Conservation (phyloP, 768 basidiomycete species). For the Amanita pallidorosea region DNA sequence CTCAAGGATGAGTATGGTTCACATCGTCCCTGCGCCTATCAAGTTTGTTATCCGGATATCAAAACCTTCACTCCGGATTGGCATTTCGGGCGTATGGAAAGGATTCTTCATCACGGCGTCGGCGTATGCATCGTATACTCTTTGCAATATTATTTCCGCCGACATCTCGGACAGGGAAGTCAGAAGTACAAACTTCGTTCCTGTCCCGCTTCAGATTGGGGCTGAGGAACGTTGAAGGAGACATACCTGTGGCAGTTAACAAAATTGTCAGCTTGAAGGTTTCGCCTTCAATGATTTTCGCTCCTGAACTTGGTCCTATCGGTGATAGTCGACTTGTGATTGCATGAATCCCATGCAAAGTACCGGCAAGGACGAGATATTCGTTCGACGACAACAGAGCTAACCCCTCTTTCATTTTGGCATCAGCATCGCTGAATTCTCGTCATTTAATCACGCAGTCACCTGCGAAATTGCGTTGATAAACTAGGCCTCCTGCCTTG, state of each 20-base stretch:
- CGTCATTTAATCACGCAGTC: background rate
- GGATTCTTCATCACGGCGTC: constrained; percentile 99
- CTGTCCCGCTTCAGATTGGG: constrained; percentile 27
- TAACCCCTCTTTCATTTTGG: constrained; percentile 67
- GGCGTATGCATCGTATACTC: constrained; percentile 87
- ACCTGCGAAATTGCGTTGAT: constrained; percentile 90
- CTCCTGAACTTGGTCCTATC: constrained; percentile 70
- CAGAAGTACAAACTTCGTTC: constrained; percentile 91
- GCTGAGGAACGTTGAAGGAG: background rate
- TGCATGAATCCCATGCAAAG: constrained; percentile 96
- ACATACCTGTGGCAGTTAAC: constrained; percentile 78
- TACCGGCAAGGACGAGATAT: constrained; percentile 91
- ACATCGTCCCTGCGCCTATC: constrained; percentile 35
- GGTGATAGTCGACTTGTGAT: constrained; percentile 91
- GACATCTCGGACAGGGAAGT: constrained; percentile 70
- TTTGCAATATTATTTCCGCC: constrained; percentile 63
- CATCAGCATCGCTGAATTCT: background rate
- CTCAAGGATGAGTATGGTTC: background rate
- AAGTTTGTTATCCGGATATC: constrained; percentile 59
- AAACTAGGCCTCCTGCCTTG: constrained; percentile 95
- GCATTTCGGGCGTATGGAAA: constrained; percentile 99
- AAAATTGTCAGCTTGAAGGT: constrained; percentile 90
- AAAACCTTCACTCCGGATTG: constrained; percentile 85
- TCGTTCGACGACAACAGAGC: constrained; percentile 87
- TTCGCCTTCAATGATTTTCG: constrained; percentile 93